These are phyloP conservation scores for Canariomyces notabilis DNA, from an alignment of 2,329 filamentous ascomycete species.

Conservation along the genomic window DNA sequence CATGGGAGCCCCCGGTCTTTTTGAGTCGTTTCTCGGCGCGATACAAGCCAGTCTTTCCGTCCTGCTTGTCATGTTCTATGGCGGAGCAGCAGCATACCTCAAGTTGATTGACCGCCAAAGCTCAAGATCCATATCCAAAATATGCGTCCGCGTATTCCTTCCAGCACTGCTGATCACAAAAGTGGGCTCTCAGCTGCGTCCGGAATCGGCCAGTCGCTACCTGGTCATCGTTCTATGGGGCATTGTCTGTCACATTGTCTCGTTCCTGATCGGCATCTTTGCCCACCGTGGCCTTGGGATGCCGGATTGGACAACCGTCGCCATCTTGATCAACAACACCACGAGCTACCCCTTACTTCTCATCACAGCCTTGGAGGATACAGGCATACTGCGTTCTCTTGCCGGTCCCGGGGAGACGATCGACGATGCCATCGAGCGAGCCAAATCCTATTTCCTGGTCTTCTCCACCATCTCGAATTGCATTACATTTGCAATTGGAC, in stretches of 20 bases:
- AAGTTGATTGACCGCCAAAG: constrained; percentile 33
- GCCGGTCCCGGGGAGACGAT: constrained; percentile 26
- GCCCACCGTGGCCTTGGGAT: constrained; percentile 35
- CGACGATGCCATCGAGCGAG: constrained; percentile 46
- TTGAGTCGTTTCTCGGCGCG: constrained; percentile 39
- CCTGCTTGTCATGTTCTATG: constrained; percentile 42
- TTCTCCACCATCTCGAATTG: constrained; percentile 60
- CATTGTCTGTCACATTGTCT: constrained; percentile 35
- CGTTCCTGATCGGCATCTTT: constrained; percentile 37
- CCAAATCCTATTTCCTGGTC: constrained; percentile 62
- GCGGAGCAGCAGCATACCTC: constrained; percentile 36
- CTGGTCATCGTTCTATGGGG: constrained; percentile 39
- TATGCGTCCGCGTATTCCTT: constrained; percentile 44
- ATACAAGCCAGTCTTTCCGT: constrained; percentile 45
- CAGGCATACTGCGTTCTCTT: constrained; percentile 51
- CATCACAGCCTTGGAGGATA: constrained; percentile 39
- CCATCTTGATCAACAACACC: constrained; percentile 46
- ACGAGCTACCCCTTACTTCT: constrained; percentile 43
- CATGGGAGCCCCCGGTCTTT: constrained; percentile 17
- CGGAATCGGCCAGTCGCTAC: constrained; percentile 33
- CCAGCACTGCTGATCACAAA: constrained; percentile 43
- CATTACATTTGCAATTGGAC: constrained; percentile 60
- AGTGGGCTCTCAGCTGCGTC: constrained; percentile 39
- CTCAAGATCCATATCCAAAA: constrained; percentile 40
- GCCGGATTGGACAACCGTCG: constrained; percentile 42